Evolutionary conservation across 2,329 filamentous ascomycete species (phyloP), one percentile per base, ranked within the genome.

Genomic region (Phaeoacremonium minimum): DNA sequence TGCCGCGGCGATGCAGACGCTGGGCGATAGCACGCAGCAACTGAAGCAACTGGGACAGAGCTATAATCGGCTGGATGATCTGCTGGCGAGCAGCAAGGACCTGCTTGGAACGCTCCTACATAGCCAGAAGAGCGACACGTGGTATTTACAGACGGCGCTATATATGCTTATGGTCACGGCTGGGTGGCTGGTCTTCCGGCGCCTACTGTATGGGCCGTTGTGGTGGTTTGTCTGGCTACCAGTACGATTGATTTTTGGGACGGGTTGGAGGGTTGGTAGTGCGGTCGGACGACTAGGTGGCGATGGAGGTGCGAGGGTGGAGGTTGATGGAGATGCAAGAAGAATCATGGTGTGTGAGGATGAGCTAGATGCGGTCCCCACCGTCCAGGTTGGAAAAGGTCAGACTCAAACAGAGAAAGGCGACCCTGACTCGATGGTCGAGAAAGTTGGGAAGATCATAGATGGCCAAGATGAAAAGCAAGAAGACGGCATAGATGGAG

Each of bases 121-220:
- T 43, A 93, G 87, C 45, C 88, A 94, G 56, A 98, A 98, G 71
- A 93, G 85, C 46, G 93, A 98, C 57, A 96, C 90, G 3, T 98
- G 93, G 93, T 98, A 98, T 57, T 75, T 98, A 20, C 85, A 93
- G 62, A 94, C 87, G 26, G 80, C 90, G 3, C 81, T 97, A 47
- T 94, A 90, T 56, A 73, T 96, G 49, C 74, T 97, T 13, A 53
- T 85, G 15, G 76, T 66, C 6, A 96, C 89, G 2, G 80, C 90
- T 29, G 71, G 69, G 18, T 98, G 93, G 93, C 73, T 98, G 7
- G 56, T 95, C 6, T 96, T 94, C 53, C 72, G 93, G 18, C 71
- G 93, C 30, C 69, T 91, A 28, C 55, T 98, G 7, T 98, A 94
- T 65, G 91, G 93, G 0, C 93, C 93, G 2, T 61, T 87, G 39